These are phyloP conservation scores for Camelina neglecta DNA, from an alignment of 345 rosid genomes.

Conservation along the genomic window DNA sequence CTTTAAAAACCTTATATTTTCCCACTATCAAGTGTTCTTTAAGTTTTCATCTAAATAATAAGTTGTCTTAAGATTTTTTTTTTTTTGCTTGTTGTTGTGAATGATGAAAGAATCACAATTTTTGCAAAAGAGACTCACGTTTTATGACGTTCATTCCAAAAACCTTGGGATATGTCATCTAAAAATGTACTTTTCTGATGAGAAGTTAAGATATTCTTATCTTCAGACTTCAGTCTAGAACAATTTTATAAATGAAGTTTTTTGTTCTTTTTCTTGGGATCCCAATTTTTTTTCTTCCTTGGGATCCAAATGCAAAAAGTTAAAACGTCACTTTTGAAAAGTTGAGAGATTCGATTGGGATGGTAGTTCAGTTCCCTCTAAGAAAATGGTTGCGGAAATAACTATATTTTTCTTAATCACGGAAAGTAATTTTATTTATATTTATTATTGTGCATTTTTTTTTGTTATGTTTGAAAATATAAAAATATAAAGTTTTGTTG, in stretches of 20 bases:
- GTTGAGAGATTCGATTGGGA: conserved; percentile 24
- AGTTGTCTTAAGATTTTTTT: not conserved
- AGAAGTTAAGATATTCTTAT: conserved; percentile 23
- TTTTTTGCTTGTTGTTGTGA: not conserved
- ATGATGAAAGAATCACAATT: not conserved
- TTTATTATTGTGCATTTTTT: conserved; percentile 2
- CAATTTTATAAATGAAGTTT: conserved; percentile 4
- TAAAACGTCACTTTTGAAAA: conserved; percentile 35
- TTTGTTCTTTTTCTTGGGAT: conserved; percentile 10
- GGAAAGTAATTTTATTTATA: not conserved
- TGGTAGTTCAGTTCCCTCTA: not conserved
- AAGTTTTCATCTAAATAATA: too few species aligned
- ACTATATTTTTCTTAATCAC: not conserved
- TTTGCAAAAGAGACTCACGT: not conserved
- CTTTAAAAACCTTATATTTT: not conserved
- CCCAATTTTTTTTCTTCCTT: conserved; percentile 6
- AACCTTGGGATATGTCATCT: conserved; percentile 34
- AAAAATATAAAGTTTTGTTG: too few species aligned
- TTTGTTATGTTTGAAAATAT: not conserved
- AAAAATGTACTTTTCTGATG: conserved; percentile 14
- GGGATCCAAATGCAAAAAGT: conserved; percentile 41
- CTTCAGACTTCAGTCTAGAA: conserved; percentile 8
- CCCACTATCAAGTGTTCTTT: not conserved
- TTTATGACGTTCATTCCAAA: conserved; percentile 21
- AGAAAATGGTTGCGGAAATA: not conserved